Evolutionary conservation across 306 rosid species (phyloP).

Genomic region (Cicer yamashitae): DNA sequence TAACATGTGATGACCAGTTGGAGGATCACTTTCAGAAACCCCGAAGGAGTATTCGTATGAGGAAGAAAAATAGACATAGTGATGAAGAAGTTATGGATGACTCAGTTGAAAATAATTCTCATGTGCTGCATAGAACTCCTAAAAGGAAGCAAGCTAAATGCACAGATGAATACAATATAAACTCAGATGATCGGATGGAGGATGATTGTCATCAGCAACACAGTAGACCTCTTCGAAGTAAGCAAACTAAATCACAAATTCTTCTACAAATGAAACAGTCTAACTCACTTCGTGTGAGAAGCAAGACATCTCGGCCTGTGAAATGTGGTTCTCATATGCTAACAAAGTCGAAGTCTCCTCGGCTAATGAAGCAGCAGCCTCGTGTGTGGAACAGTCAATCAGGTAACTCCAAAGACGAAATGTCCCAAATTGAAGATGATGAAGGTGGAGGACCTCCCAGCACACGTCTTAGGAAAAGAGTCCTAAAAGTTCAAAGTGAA

Average conservation of each 20-base stretch:
- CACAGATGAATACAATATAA: constrained; percentile 53
- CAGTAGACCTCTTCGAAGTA: constrained; percentile 63
- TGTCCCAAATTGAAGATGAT: constrained; percentile 58
- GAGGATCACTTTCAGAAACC: constrained; percentile 45
- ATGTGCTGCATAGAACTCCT: constrained; percentile 49
- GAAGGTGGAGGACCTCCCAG: constrained; percentile 84
- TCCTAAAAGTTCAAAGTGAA: constrained; percentile 53
- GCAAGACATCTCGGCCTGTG: constrained; percentile 45
- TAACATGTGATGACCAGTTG: constrained; percentile 48
- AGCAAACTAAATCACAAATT: constrained; percentile 55
- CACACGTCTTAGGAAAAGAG: constrained; percentile 84
- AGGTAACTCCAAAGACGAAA: constrained; percentile 41
- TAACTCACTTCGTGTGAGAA: constrained; percentile 49
- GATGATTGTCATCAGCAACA: constrained; percentile 54
- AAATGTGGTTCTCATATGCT: constrained; percentile 52
- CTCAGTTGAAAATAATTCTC: constrained; percentile 47
- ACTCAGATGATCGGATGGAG: constrained; percentile 53
- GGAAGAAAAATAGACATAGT: constrained; percentile 41
- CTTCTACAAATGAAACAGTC: constrained; percentile 58
- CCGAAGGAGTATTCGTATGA: constrained; percentile 36
- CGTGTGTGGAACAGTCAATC: constrained; percentile 51
- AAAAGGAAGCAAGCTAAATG: constrained; percentile 64
- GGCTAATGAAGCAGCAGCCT: constrained; percentile 54
- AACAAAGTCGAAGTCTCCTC: constrained; percentile 54
- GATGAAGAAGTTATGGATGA: constrained; percentile 46